Base-by-base conservation (phyloP, 2,329 filamentous ascomycete species). In the Pyrenophora graminea region DNA sequence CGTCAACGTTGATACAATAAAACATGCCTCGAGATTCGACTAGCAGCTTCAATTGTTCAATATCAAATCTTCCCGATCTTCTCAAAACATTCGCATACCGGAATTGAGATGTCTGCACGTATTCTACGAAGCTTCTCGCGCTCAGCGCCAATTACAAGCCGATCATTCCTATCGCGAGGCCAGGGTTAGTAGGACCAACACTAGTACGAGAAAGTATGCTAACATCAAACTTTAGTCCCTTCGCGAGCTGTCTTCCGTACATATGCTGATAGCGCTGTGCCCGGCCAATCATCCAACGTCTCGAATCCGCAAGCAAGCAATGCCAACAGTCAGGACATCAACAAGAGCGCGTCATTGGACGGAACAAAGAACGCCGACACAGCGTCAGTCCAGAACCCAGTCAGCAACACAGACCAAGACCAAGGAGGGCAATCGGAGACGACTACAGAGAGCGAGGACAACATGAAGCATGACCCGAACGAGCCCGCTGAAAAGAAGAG, bases 381-480 rank as follows among this genome's bases (percentile, higher is more conserved):
- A 13, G 44, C 36, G 15, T 60, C 59, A 7, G 33, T 51, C 18
- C 39, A 49, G 4, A 59, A 42, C 6, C 57, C 55, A 10, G 48
- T 62, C 3, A 58, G 53, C 31, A 45, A 58, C 7, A 52, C 57
- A 13, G 47, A 55, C 15, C 40, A 55, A 1, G 41, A 49, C 19
- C 48, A 48, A 0, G 33, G 40, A n/a, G 55, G 52, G n/a, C 38
- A 43, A 10, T 48, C 54, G 17, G 50, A 62, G 12, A 52, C 58
- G 57, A 46, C 39, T 4, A 60, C 55, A 3, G 33, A 60, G 44
- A 62, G 57, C 38, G 55, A 62, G 40, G 59, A 49, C n/a, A n/a
- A 54, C 9, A 54, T 62, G 50, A 60, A 58, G 43, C 42, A 57
- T 45, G 50, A 60, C 36, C 59, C 57, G 1, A 58, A 51, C n/a